Percentiles rank a stretch among this genome's conserved stretches.
These are phyloP conservation scores for Neofusicoccum parvum DNA, from an alignment of 2,329 filamentous ascomycete genomes.

Conservation along the genomic window DNA sequence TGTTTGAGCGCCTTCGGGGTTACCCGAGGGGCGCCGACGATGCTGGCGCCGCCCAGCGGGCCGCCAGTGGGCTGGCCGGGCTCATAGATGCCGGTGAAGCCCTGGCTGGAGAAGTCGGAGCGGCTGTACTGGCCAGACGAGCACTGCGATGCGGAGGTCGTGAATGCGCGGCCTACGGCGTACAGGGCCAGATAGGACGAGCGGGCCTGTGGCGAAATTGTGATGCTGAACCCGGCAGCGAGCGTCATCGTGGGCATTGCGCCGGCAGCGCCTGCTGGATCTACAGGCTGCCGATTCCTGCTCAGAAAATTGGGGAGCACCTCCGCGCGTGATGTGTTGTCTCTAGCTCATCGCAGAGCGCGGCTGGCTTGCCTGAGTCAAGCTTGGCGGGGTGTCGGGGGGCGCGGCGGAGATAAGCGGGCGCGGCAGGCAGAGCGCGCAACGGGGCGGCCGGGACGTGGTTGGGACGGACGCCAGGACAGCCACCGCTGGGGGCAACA, in stretches of 20 bases:
- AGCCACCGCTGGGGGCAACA: neutral
- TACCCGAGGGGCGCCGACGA: slow-evolving; percentile 59
- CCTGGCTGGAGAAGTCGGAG: slow-evolving; percentile 65
- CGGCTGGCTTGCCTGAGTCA: slow-evolving; percentile 19
- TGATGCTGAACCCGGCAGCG: slow-evolving; percentile 27
- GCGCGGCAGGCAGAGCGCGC: neutral
- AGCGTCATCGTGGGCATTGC: slow-evolving; percentile 14
- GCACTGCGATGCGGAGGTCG: slow-evolving; percentile 35
- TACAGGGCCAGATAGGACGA: slow-evolving; percentile 43
- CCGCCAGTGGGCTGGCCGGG: slow-evolving; percentile 62
- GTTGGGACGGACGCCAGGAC: neutral
- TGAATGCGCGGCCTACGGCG: slow-evolving; percentile 36
- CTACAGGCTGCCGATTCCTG: neutral
- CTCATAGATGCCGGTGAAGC: slow-evolving; percentile 66
- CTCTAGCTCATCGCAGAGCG: slow-evolving; percentile 19
- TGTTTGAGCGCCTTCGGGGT: slow-evolving; percentile 75
- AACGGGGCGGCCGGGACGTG: neutral
- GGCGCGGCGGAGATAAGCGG: slow-evolving; percentile 17
- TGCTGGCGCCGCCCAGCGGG: slow-evolving; percentile 62
- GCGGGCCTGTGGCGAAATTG: slow-evolving; percentile 42
- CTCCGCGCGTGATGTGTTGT: slow-evolving; percentile 20
- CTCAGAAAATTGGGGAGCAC: neutral
- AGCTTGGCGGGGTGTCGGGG: slow-evolving; percentile 19
- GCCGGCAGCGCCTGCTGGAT: neutral
- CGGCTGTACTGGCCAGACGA: slow-evolving; percentile 58